Base-by-base conservation (phyloP, 1,284 basidiomycete species). In the Cutaneotrichosporon sp. region DNA sequence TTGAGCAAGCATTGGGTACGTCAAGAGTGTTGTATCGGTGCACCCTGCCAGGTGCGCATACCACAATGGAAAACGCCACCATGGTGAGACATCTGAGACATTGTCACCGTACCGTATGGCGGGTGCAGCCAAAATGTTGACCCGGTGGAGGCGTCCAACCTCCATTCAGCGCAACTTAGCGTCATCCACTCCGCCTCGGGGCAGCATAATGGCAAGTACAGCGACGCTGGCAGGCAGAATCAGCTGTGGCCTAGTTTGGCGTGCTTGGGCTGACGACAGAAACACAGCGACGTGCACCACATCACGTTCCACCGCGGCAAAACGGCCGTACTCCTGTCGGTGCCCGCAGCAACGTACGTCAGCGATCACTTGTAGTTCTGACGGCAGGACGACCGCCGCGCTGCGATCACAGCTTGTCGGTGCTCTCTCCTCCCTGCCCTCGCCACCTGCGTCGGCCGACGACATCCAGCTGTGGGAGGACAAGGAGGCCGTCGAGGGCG, bases 381-480 rank as follows among this genome's bases (percentile, higher is more conserved):
- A 49, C 20, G 13, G 3, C 54, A 51, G 60, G n/a, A 51, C 49
- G 5, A 46, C 54, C 17, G 17, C 35, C 33, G n/a, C 20, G n/a
- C 39, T 55, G 23, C 47, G 68, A 60, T 26, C 52, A 52, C 47
- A 52, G 65, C 45, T 49, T 47, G 41, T 50, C 51, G 8, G 55
- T 2, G 69, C 71, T 3, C 54, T 73, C 21, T 43, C 58, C 21
- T 37, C 52, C 4, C 48, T 65, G 1, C 59, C 64, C 21, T 33
- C 50, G 2, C 26, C 51, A 4, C 37, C 59, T 8, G 49, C 34
- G 0, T 54, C 50, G 4, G 36, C 56, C 10, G 52, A 48, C 35
- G 66, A 70, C 48, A 55, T 72, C 9, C 60, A 64, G 46, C 46
- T 73, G 14, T 73, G 57, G 54, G 69, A 70, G 49, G 59, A 62